Evolutionary conservation across 78 protist species (phyloP).

Genomic region (Dictyostelium firmibasis): DNA sequence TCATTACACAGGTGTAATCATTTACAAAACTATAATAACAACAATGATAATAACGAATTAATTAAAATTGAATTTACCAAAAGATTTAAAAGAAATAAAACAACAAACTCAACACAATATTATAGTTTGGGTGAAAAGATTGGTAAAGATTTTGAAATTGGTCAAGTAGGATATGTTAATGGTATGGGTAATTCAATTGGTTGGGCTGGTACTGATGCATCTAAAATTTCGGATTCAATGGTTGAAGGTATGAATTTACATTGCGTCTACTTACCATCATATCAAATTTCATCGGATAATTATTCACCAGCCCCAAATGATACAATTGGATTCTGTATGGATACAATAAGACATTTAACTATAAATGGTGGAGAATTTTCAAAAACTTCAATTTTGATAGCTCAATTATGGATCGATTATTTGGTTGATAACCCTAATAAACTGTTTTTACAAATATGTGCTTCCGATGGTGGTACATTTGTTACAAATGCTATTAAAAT

Average conservation of each 20-base stretch:
- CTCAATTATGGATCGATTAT: constrained; percentile 63
- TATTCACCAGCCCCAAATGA: not conserved
- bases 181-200: constrained; percentile 52
- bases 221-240: constrained; percentile 12
- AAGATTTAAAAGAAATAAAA: not conserved
- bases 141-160: not conserved
- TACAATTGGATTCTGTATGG: constrained; percentile 4
- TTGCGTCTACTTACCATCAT: constrained; percentile 28
- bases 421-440: constrained; percentile 13
- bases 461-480: constrained; percentile 60
- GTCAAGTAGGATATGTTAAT: constrained; percentile 28
- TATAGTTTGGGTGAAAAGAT: constrained; percentile 12
- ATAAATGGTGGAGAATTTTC: constrained; percentile 15
- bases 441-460: constrained; percentile 30
- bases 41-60: not conserved
- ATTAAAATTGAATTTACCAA: not conserved
- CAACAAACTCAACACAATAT: not conserved
- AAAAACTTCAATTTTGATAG: constrained; percentile 15
- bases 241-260: constrained; percentile 29
- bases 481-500: not conserved
- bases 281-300: constrained; percentile 5
- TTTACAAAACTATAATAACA: not conserved
- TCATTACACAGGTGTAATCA: constrained; percentile 25
- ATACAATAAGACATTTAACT: not conserved
- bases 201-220: constrained; percentile 43